Base-by-base conservation (phyloP, 306 rosid species). In the Sphenostylis stenocarpa region DNA sequence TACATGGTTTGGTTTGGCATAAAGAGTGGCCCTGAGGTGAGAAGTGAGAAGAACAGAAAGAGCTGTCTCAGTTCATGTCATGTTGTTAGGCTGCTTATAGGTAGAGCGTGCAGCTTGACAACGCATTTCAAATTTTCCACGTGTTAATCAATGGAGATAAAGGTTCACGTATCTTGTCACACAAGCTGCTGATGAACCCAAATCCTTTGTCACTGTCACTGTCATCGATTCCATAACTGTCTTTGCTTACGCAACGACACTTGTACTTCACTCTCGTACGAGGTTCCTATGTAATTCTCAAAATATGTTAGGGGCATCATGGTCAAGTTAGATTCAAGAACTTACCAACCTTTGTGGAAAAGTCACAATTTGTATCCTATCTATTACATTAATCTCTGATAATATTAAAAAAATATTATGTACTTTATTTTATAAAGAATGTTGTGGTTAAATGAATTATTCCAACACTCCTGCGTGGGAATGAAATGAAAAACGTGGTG, bases 51-150 rank as follows among this genome's bases (percentile, higher is more conserved):
- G 38, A 60, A 1, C 6, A 1, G 16, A 65, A 36, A 63, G 11
- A 24, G 70, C 17, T 58, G 41, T 36, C 12, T 2, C 10, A 36
- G 11, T 36, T 36, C 0, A 38, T 38, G 43, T 11, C 8, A 62
- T 4, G 16, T 17, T 34, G 7, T 34, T 62, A 34, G 60, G 55
- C 28, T 21, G 23, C 14, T 24, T 43, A 57, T 2, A 12, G 34
- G 3, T 11, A 12, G 34, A 26, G 64, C 1, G 17, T 28, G 65
- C 34, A 71, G 44, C 17, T 70, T 78, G 72, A 77, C 56, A 78
- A 73, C 63, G 55, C 73, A 60, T 65, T 73, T 36, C 23, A 6
- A 43, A 43, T 31, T 19, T 11, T 67, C 20, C 86, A 78, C 86
- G 81, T 83, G 83, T 14, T 39, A 6, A 60, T 10, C 26, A 51